phyloP scores from a whole-genome alignment of 2,329 filamentous ascomycete species.

The Cladophialophora psammophila region DNA sequence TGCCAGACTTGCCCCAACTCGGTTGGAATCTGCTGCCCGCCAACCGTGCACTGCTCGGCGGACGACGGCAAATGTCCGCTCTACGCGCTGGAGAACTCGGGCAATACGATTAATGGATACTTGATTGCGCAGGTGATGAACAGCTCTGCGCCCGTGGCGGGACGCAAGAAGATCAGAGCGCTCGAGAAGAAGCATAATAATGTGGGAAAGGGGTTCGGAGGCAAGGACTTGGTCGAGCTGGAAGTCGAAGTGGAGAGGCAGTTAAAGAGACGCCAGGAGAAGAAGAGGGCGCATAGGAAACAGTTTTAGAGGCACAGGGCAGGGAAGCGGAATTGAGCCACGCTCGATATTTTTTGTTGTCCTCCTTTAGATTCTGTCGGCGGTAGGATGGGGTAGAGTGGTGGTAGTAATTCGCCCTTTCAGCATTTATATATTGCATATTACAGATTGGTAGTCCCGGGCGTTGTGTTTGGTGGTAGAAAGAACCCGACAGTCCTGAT shows the following conservation, averaged over 20 bases:
- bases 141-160: slow-evolving; percentile 30
- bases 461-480: too few species aligned
- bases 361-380: background rate
- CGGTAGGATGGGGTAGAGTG: too few species aligned
- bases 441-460: too few species aligned
- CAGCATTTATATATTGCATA: too few species aligned
- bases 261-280: slow-evolving; percentile 14
- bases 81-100: slow-evolving; percentile 28
- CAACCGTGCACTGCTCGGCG: slow-evolving; percentile 29
- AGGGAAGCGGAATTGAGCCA: background rate
- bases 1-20: slow-evolving; percentile 34
- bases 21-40: slow-evolving; percentile 37
- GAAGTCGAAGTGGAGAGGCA: slow-evolving; percentile 15
- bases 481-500: too few species aligned
- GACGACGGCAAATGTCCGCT: slow-evolving; percentile 36
- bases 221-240: slow-evolving; percentile 5
- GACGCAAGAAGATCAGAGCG: slow-evolving; percentile 32
- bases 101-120: slow-evolving; percentile 35
- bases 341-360: background rate
- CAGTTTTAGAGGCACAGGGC: slow-evolving; percentile 14
- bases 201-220: slow-evolving; percentile 4
- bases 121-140: slow-evolving; percentile 37
- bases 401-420: too few species aligned
- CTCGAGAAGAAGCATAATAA: slow-evolving; percentile 16
- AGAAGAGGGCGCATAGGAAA: slow-evolving; percentile 27